These are phyloP conservation scores for Massariosphaeria phaeospora DNA, from an alignment of 495 filamentous ascomycete genomes.

Conservation along the genomic window DNA sequence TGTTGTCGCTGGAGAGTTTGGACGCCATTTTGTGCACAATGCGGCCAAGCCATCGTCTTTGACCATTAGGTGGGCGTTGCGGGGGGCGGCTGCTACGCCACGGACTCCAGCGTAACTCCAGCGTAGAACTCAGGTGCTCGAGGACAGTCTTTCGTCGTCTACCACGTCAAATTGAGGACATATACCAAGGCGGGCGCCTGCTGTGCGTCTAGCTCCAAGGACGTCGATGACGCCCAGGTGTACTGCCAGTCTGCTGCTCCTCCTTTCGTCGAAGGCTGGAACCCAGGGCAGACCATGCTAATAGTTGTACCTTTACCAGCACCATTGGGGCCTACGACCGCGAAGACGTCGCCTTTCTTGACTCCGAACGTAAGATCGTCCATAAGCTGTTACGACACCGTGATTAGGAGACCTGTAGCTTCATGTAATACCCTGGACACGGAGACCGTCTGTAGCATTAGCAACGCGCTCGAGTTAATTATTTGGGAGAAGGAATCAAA, in stretches of 20 bases:
- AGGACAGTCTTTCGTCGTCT: conserved; percentile 62
- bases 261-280: conserved; percentile 20
- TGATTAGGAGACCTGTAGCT: no score
- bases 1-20: conserved; percentile 66
- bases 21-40: conserved; percentile 54
- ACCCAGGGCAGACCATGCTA: conserved; percentile 26
- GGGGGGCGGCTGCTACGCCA: conserved; percentile 29
- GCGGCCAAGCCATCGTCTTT: conserved; percentile 40
- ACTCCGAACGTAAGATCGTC: conserved; percentile 41
- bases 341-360: conserved; percentile 36
- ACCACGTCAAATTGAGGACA: conserved; percentile 46
- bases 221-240: conserved; percentile 17
- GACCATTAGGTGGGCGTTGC: conserved; percentile 46
- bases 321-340: conserved; percentile 39
- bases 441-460: conserved; percentile 61
- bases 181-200: conserved; percentile 26
- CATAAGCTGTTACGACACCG: conserved; percentile 36
- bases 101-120: conserved; percentile 5
- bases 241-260: conserved; percentile 21
- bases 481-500: no score
- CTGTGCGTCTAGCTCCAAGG: conserved; percentile 7
- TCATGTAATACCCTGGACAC: conserved; percentile 47
- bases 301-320: conserved; percentile 34
- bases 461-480: conserved; percentile 6
- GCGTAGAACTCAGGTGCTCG: conserved; percentile 51